Evolutionary conservation across 2,329 filamentous ascomycete genomes (phyloP), one percentile per base, ranked within the genome.

Genomic region (Xylariales sp.): DNA sequence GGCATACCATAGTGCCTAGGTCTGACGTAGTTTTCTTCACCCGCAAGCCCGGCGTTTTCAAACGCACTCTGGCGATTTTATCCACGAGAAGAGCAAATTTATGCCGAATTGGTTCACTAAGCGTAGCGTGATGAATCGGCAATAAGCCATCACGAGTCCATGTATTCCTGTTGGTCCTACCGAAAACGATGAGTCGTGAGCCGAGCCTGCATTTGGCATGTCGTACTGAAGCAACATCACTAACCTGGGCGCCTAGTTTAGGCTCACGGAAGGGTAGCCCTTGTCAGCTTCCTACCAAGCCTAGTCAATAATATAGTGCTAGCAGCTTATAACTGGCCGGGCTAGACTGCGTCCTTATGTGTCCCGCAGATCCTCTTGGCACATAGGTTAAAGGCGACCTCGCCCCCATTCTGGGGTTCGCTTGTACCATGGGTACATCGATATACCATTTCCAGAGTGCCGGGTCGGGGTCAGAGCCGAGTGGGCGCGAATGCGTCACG

Each of bases 331-430:
- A 23, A 63, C 52, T 62, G n/a, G 41, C 23, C 50, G 46, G 30
- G 18, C 41, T 10, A 10, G 36, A 39, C 9, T 59, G 59, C 41
- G 59, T 59, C 64, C 32, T 54, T 52, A 60, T 23, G 46, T 48
- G 52, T 59, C 61, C 61, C 43, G 68, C 62, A 68, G 62, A 62
- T 65, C 56, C 18, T 63, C 65, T 68, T 69, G 64, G 67, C 67
- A 45, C 56, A 52, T 12, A 41, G 64, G n/a, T 61, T 41, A 34
- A 62, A 59, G 56, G 62, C 30, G 41, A 54, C 53, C 53, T 62
- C 63, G 58, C 60, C 62, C 59, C 58, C 60, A 63, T 43, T 39
- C 62, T 12, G 55, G 59, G 53, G 68, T 68, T 70, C 62, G 65
- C 68, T 70, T 68, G 58, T 36, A 55, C 55, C n/a, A 64, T 65